Conservation (phyloP, 1,139 yeast species). For the Pichia norvegensis region DNA sequence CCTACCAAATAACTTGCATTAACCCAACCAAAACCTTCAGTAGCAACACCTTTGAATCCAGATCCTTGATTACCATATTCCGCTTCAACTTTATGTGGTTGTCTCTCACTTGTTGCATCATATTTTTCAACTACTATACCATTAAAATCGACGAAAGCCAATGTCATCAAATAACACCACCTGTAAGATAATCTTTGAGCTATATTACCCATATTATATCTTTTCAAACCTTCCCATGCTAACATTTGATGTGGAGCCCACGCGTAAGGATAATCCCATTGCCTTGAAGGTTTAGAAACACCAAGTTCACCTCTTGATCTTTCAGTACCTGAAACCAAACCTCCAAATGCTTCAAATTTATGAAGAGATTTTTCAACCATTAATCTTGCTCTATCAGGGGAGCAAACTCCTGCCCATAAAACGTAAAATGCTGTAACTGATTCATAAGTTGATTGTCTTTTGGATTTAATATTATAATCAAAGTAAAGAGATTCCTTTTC, state of each 20-base stretch:
- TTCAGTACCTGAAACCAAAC: constrained; percentile 80
- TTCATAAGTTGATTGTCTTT: constrained; percentile 59
- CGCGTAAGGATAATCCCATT: constrained; percentile 97
- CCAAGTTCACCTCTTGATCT: constrained; percentile 68
- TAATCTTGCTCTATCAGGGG: constrained; percentile 62
- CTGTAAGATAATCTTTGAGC: constrained; percentile 73
- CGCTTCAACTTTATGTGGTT: constrained; percentile 89
- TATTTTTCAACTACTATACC: constrained; percentile 97
- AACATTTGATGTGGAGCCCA: constrained; percentile 99
- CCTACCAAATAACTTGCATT: constrained; percentile 82
- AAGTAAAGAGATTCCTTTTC: constrained; percentile 71
- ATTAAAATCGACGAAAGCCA: constrained; percentile 86
- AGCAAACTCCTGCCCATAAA: constrained; percentile 74
- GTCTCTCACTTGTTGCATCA: constrained; percentile 74
- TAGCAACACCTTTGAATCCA: constrained; percentile 87
- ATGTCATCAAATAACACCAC: constrained; percentile 86
- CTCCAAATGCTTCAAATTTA: constrained; percentile 80
- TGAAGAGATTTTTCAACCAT: constrained; percentile 56
- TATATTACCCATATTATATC: constrained; percentile 60
- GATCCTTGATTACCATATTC: constrained; percentile 97
- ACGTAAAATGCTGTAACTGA: constrained; percentile 94
- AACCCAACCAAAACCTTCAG: constrained; percentile 97
- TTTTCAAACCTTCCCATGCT: constrained; percentile 80
- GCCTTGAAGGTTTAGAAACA: constrained; percentile 72
- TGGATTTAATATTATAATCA: constrained; percentile 67